A percentile compares a stretch with the other conserved stretches of the same genome.
phyloP scores from a whole-genome alignment of 2,329 filamentous ascomycete genomes.

The Exophiala mesophila region DNA sequence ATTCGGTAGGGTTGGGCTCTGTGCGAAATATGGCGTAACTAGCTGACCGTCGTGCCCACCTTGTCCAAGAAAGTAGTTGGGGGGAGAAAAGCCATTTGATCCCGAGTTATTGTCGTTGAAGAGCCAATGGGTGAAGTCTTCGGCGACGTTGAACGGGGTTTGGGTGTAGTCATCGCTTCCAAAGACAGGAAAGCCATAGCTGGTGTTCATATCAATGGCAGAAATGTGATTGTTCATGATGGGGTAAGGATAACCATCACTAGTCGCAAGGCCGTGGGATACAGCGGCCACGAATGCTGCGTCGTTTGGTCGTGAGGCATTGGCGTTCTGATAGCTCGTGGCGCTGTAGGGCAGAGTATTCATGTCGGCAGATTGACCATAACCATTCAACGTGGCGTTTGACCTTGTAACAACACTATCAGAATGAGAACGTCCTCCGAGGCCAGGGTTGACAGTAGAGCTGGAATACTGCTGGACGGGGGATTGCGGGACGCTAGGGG shows the following conservation, averaged over 20 bases:
- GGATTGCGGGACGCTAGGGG: constrained; percentile 15
- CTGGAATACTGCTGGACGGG: constrained; percentile 21
- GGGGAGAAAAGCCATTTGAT: constrained; percentile 43
- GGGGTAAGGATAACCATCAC: constrained; percentile 22
- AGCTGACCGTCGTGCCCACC: constrained; percentile 41
- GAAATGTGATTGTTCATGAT: constrained; percentile 21
- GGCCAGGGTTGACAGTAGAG: constrained; percentile 13
- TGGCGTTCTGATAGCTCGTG: constrained; percentile 14
- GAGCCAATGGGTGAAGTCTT: constrained; percentile 80
- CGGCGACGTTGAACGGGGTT: constrained; percentile 80
- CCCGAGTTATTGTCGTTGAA: constrained; percentile 64
- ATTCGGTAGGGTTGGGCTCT: constrained; percentile 44
- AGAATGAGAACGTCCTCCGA: constrained; percentile 19
- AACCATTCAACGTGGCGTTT: constrained; percentile 16
- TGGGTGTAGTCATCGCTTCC: constrained; percentile 77
- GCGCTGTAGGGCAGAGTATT: constrained; percentile 11
- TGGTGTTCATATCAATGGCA: constrained; percentile 35
- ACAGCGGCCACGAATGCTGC: constrained; percentile 28
- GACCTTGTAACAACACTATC: constrained; percentile 13
- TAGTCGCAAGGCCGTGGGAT: constrained; percentile 26
- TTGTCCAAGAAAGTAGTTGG: constrained; percentile 38
- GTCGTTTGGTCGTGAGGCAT: constrained; percentile 24
- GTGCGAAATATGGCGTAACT: constrained; percentile 48
- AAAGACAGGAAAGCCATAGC: constrained; percentile 71
- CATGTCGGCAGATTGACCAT: constrained; percentile 17